Base-by-base conservation (phyloP, 768 basidiomycete genomes). In the Tubosaeta brunneosetosa region DNA sequence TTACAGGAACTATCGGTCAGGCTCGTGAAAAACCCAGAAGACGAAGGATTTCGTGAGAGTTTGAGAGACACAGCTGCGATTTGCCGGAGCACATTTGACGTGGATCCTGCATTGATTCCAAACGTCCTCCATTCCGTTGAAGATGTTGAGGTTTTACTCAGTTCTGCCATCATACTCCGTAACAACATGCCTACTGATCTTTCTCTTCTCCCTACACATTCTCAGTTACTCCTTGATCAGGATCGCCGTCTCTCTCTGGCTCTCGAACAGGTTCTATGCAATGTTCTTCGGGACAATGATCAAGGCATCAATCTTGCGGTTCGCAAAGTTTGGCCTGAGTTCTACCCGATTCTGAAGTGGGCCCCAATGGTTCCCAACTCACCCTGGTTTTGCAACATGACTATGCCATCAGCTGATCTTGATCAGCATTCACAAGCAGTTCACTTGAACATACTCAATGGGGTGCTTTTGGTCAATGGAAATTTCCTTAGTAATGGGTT, bases 361-460 rank as follows among this genome's bases (percentile, higher is more conserved):
- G 29, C 11, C n/a, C 34, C 36, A 1, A n/a, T n/a, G n/a, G 7
- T 17, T 19, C 64, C 69, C 2, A 61, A 60, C 36, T 53, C 62
- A 7, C 64, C 62, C 19, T 73, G 73, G 71, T 14, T 72, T n/a
- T 51, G 32, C 5, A 65, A 61, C 14, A 47, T 34, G 14, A 69
- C 74, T 0, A 47, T 52, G 7, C 10, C 49, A 2, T 43, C 44
- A 51, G 31, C 14, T 17, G 6, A 49, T 9, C 29, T 37, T 50
- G n/a, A n/a, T n/a, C n/a, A n/a, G n/a, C n/a, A n/a, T n/a, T n/a
- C 57, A 25, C 71, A 72, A 43, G 44, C 16, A 14, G 64, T 80
- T 7, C 67, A 73, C 40, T 61, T 76, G 14, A 72, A 81, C 50
- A 31, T 80, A 2, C 53, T 79, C 6, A 19, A 60, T 8, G 68